A percentile compares a stretch with the other conserved stretches of the same genome.
Evolutionary conservation across 176 grass and related monocot genomes (phyloP).

Genomic region (Musa itinerans): DNA sequence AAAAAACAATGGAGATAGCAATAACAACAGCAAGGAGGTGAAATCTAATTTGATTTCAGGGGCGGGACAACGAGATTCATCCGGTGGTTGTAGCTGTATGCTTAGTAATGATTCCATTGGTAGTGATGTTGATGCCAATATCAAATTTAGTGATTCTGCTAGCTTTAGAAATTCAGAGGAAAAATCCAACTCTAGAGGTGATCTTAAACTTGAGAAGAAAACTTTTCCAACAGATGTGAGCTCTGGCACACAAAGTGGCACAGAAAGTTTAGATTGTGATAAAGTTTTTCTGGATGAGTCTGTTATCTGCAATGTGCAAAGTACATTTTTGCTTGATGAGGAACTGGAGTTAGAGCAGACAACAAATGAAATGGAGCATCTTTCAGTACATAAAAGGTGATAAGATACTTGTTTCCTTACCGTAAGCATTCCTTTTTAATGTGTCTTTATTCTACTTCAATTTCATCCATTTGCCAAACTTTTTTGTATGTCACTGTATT

Average conservation of each 20-base stretch:
- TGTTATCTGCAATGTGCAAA: conserved; percentile 41
- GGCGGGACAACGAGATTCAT: conserved; percentile 3
- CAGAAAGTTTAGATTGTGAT: conserved; percentile 24
- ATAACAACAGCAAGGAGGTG: background rate
- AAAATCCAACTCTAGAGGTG: conserved; percentile 25
- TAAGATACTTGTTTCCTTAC: too few species aligned
- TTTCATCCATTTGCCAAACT: background rate
- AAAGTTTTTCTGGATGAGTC: conserved; percentile 26
- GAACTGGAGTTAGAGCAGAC: conserved; percentile 60
- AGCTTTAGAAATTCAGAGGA: conserved; percentile 18
- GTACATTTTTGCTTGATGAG: conserved; percentile 83
- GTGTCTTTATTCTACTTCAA: too few species aligned
- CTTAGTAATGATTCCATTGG: conserved; percentile 28
- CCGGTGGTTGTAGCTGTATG: conserved; percentile 22
- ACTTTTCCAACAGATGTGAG: conserved; percentile 23
- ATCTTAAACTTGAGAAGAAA: conserved; percentile 29
- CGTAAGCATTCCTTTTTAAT: background rate
- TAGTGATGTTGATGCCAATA: conserved; percentile 23
- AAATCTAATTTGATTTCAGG: background rate
- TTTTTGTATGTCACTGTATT: background rate
- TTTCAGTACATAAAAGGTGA: conserved; percentile 59
- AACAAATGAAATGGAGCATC: conserved; percentile 24
- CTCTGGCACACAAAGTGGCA: conserved; percentile 27
- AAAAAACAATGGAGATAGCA: conserved; percentile 4
- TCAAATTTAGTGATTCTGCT: conserved; percentile 19